phyloP scores from a whole-genome alignment of 768 basidiomycete species.

The Kwoniella sp. region DNA sequence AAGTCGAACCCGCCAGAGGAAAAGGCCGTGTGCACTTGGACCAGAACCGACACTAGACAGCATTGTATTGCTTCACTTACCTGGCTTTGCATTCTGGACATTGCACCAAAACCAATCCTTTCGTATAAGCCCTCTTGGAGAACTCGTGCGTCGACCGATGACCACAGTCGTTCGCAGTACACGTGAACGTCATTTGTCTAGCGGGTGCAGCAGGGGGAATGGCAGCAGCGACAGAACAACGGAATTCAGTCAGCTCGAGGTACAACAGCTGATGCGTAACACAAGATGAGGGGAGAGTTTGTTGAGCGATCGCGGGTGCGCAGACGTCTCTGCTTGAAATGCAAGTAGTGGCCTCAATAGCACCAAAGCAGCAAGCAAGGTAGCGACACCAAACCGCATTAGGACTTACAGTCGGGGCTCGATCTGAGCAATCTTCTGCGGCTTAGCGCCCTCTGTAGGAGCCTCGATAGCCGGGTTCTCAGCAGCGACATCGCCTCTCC shows the following conservation, averaged over 20 bases:
- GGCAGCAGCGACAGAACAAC: neutral
- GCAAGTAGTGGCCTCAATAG: too few relatives aligned
- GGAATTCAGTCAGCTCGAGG: too few relatives aligned
- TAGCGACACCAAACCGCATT: too few relatives aligned
- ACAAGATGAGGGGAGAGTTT: too few relatives aligned
- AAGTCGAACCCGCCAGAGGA: too few relatives aligned
- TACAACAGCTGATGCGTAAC: too few relatives aligned
- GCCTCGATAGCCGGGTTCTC: conserved; percentile 22
- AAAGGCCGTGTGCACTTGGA: too few relatives aligned
- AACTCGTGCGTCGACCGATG: conserved; percentile 87
- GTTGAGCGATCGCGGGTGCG: too few relatives aligned
- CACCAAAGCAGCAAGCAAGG: too few relatives aligned
- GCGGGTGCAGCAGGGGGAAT: neutral
- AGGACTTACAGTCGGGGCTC: conserved; percentile 45
- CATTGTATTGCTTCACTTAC: conserved; percentile 60
- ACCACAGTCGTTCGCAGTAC: conserved; percentile 61
- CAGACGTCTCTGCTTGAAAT: too few relatives aligned
- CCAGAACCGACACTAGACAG: too few relatives aligned
- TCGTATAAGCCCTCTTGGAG: conserved; percentile 77
- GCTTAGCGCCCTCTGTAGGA: conserved; percentile 11
- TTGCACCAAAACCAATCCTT: conserved; percentile 84
- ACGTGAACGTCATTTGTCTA: conserved; percentile 56
- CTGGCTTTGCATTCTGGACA: conserved; percentile 89
- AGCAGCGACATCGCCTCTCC: neutral
- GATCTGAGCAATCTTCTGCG: conserved; percentile 40